phyloP scores from a whole-genome alignment of 495 filamentous ascomycete genomes.

The Parathielavia hyrcaniae region DNA sequence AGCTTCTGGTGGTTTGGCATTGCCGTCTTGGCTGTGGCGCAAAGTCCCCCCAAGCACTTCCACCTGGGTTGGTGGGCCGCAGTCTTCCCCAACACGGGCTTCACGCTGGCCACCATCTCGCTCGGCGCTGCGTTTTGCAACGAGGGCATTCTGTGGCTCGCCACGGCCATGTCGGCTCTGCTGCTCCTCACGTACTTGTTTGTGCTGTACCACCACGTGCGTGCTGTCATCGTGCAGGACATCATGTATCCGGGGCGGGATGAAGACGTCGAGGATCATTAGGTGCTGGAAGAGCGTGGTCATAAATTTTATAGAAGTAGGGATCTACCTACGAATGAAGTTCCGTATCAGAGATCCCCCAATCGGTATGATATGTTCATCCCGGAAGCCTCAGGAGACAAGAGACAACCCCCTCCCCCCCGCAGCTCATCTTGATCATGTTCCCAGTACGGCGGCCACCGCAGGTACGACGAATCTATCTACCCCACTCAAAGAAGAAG shows the following conservation, averaged over 20 bases:
- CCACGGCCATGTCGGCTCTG: slow-evolving; percentile 47
- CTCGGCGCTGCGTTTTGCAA: slow-evolving; percentile 44
- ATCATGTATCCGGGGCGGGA: slow-evolving; percentile 60
- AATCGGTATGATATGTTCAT: no score
- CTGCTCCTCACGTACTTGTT: slow-evolving; percentile 54
- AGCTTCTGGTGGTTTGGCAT: slow-evolving; percentile 70
- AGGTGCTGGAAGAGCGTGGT: background rate
- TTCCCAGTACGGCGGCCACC: no score
- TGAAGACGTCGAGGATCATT: slow-evolving; percentile 48
- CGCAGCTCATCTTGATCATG: no score
- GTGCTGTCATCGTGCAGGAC: slow-evolving; percentile 48
- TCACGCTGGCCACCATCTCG: slow-evolving; percentile 46
- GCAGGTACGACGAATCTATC: no score
- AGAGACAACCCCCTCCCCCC: no score
- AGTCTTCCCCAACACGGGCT: slow-evolving; percentile 58
- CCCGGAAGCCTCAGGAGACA: no score
- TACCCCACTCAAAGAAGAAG: no score
- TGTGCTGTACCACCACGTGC: slow-evolving; percentile 48
- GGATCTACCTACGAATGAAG: background rate
- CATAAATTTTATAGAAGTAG: background rate
- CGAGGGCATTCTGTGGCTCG: slow-evolving; percentile 41
- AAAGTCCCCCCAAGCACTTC: slow-evolving; percentile 47
- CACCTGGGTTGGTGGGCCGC: slow-evolving; percentile 53
- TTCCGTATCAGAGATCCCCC: background rate
- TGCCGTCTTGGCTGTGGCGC: slow-evolving; percentile 49